Conservation (phyloP, 805 yeast genomes). For the Starmerella apicola region DNA sequence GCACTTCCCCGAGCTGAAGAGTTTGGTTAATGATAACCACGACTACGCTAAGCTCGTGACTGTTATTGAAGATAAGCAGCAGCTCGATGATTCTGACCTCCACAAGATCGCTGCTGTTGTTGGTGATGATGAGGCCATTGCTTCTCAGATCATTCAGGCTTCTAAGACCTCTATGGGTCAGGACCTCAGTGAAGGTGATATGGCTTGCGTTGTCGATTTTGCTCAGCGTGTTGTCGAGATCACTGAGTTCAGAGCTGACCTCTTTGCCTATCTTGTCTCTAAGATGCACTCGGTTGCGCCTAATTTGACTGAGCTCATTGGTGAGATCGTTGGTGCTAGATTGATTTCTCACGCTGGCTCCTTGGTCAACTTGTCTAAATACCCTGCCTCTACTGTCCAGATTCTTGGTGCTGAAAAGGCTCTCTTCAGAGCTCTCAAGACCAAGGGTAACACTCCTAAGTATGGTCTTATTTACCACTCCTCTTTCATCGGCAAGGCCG, state of each 20-base stretch:
- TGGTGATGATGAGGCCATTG: constrained; percentile 83
- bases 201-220: constrained; percentile 79
- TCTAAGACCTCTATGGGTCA: constrained; percentile 99
- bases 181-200: constrained; percentile 88
- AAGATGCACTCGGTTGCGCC: constrained; percentile 99
- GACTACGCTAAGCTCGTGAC: constrained; percentile 70
- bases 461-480: constrained; percentile 93
- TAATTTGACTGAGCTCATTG: constrained; percentile 88
- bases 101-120: constrained; percentile 86
- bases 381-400: constrained; percentile 98
- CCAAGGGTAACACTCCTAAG: constrained; percentile 93
- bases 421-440: constrained; percentile 86
- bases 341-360: constrained; percentile 98
- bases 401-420: constrained; percentile 97
- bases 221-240: constrained; percentile 89
- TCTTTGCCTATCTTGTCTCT: constrained; percentile 77
- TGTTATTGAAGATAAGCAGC: constrained; percentile 74
- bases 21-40: constrained; percentile 81
- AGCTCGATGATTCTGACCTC: constrained; percentile 39
- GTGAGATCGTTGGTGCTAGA: constrained; percentile 98
- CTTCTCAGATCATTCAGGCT: constrained; percentile 83
- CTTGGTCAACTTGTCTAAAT: constrained; percentile 87
- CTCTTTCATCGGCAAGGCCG: constrained; percentile 84
- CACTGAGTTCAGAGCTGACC: constrained; percentile 75
- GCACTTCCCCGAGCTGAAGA: constrained; percentile 97